Evolutionary conservation across 768 basidiomycete species (phyloP), one percentile per base, ranked within the genome.

Genomic region (Stropharia rugosoannulata): DNA sequence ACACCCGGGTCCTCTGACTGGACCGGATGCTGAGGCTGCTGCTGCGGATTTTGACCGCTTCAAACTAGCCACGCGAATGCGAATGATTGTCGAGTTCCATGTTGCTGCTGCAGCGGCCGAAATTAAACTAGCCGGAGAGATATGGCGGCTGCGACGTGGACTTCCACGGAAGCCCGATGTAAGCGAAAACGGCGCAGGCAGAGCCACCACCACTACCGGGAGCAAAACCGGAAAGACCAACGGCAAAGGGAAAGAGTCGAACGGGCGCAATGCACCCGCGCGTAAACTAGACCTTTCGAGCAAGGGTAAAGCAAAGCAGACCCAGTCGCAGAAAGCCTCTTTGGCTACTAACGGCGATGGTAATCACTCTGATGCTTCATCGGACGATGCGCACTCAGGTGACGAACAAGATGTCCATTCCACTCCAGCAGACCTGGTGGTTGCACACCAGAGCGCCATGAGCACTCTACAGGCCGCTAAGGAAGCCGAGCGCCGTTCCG

Each of bases 11-110:
- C n/a, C 43, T 29, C n/a, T 19, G 44, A 74, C 75, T 44, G 74
- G 69, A 32, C 68, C 67, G 8, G 72, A 75, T 9, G 51, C 32
- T 32, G 42, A 18, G 29, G 35, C 51, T 3, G 51, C 51, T 12
- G 51, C 41, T 10, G 41, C 41, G n/a, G 47, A 29, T 5, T 77
- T 78, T 45, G 75, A 75, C 51, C 66, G 66, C 35, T 78, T 73
- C 64, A 80, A 81, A 56, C 74, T 79, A 67, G 66, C 75, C 18
- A 71, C 73, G 2, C 76, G 80, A 51, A 68, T 79, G 56, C 48
- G 69, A 38, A 78, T 82, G 70, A 76, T 83, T 57, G 70, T 75
- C 54, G 69, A 84, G 66, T 78, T 85, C 75, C 72, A 81, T 68
- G 72, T 70, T 56, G 70, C 69, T 35, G 80, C 80, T 13, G 78